Evolutionary conservation across 2,329 filamentous ascomycete species (phyloP), one percentile per base, ranked within the genome.

Genomic region (Thyridium curvatum): DNA sequence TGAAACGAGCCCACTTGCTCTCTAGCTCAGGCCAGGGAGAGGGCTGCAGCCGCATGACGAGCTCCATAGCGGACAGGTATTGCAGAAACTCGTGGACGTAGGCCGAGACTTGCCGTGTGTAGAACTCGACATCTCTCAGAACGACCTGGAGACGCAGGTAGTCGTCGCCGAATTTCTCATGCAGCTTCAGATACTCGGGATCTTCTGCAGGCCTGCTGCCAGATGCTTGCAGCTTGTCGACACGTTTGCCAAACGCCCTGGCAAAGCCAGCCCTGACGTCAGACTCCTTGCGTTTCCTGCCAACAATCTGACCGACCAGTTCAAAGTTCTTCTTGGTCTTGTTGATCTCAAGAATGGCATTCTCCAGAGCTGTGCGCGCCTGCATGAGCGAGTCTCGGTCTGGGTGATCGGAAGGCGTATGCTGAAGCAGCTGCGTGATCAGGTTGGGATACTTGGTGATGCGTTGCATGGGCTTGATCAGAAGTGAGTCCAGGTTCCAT

Each of bases 391-490:
- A 68, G 18, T 72, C 67, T 43, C 83, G 77, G 59, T 98, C 93
- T 0, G 91, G 90, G 55, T 98, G 93, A 46, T 89, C 82, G 9
- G 73, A 62, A 0, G 86, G 83, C 0, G 91, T 97, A 41, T 83
- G 77, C 46, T 89, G 81, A 17, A 94, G 69, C 10, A 98, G 69
- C 41, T 89, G 82, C 28, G 81, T 79, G 33, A 98, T 77, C 31
- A 98, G 70, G 34, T 95, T 81, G 4, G 89, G 89, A 55, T 97
- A 98, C 54, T 96, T 96, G 28, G 91, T 82, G 45, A 97, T 83
- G 35, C 93, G 80, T 62, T 98, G 93, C 59, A 94, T 90, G 2
- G 93, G 93, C 61, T 98, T 98, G 55, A 98, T 91, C 15, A 98
- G 75, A n/a, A 98, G 71, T 1, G 93, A 94, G 59, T 96, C 90